A percentile compares a stretch with the other conserved stretches of the same genome.
These are phyloP conservation scores for Pichia terricola DNA, from an alignment of 1,139 yeast species.

Conservation along the genomic window DNA sequence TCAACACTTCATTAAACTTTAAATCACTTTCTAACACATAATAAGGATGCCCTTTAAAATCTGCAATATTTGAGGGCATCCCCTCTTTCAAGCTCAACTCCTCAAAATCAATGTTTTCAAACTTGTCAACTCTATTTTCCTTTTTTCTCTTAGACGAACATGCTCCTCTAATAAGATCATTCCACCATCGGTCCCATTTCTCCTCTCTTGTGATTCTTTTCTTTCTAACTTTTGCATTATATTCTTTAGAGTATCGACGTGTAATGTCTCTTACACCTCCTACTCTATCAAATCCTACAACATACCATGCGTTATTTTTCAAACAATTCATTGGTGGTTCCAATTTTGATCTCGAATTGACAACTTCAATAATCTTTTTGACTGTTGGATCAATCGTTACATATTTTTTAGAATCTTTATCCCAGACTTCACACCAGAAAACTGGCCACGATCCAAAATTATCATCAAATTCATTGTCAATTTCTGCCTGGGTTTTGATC, in stretches of 20 bases:
- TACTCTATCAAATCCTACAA: slow-evolving; percentile 59
- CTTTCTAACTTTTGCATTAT: slow-evolving; percentile 65
- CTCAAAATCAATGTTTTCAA: slow-evolving; percentile 63
- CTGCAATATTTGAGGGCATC: slow-evolving; percentile 75
- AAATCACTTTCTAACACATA: slow-evolving; percentile 74
- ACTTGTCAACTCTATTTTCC: slow-evolving; percentile 45
- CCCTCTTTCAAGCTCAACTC: slow-evolving; percentile 68
- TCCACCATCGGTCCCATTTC: slow-evolving; percentile 59
- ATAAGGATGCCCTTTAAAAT: slow-evolving; percentile 82
- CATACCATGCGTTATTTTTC: slow-evolving; percentile 60
- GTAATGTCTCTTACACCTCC: slow-evolving; percentile 77
- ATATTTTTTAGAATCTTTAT: slow-evolving; percentile 62
- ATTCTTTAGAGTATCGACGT: slow-evolving; percentile 62
- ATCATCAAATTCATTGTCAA: slow-evolving; percentile 8
- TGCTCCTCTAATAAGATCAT: slow-evolving; percentile 30
- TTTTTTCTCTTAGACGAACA: slow-evolving; percentile 25
- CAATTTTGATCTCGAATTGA: slow-evolving; percentile 49
- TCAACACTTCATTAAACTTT: slow-evolving; percentile 58
- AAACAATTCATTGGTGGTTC: slow-evolving; percentile 67
- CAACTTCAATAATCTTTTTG: slow-evolving; percentile 57
- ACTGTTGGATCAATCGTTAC: slow-evolving; percentile 77
- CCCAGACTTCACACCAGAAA: slow-evolving; percentile 95
- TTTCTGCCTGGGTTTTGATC: slow-evolving; percentile 8
- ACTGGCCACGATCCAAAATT: slow-evolving; percentile 42
- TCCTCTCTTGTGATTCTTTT: slow-evolving; percentile 58